Percentiles rank a stretch among this genome's conserved stretches.
phyloP scores from a whole-genome alignment of 2,329 filamentous ascomycete genomes.

The Penicillium sumatraense region DNA sequence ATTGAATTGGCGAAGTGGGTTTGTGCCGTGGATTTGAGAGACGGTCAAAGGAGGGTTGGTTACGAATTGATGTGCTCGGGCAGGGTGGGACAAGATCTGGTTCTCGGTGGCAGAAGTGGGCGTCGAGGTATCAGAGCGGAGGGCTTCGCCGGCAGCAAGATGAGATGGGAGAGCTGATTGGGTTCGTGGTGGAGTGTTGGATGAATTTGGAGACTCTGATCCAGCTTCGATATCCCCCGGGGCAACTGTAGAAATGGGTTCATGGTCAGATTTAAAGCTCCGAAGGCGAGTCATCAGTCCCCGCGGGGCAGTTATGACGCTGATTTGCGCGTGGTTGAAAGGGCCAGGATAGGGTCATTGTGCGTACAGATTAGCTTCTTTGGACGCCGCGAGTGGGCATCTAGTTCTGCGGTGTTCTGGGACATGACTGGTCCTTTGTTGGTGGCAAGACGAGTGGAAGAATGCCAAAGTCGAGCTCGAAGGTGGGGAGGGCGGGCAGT shows the following conservation, averaged over 20 bases:
- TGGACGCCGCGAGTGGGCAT: slow-evolving; percentile 33
- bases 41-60: slow-evolving; percentile 48
- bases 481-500: slow-evolving; percentile 17
- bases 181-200: slow-evolving; percentile 13
- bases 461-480: slow-evolving; percentile 3
- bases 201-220: slow-evolving; percentile 17
- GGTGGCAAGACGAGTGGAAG: background rate
- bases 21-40: slow-evolving; percentile 46
- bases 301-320: slow-evolving; percentile 2
- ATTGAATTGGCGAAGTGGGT: slow-evolving; percentile 84
- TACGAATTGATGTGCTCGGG: slow-evolving; percentile 49
- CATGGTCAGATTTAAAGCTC: slow-evolving; percentile 15
- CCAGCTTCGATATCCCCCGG: slow-evolving; percentile 45
- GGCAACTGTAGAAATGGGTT: slow-evolving; percentile 36
- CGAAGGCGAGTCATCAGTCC: background rate
- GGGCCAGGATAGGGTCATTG: background rate
- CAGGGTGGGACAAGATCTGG: slow-evolving; percentile 41
- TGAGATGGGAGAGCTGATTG: slow-evolving; percentile 1
- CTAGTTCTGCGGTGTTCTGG: slow-evolving; percentile 8
- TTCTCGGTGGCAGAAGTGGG: slow-evolving; percentile 39
- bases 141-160: slow-evolving; percentile 17
- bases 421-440: slow-evolving; percentile 14
- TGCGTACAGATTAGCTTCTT: slow-evolving; percentile 48
- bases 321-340: background rate
- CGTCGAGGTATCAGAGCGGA: slow-evolving; percentile 41